Base-by-base conservation (phyloP, 495 filamentous ascomycete species). In the Aspergillus coremiiformis region DNA sequence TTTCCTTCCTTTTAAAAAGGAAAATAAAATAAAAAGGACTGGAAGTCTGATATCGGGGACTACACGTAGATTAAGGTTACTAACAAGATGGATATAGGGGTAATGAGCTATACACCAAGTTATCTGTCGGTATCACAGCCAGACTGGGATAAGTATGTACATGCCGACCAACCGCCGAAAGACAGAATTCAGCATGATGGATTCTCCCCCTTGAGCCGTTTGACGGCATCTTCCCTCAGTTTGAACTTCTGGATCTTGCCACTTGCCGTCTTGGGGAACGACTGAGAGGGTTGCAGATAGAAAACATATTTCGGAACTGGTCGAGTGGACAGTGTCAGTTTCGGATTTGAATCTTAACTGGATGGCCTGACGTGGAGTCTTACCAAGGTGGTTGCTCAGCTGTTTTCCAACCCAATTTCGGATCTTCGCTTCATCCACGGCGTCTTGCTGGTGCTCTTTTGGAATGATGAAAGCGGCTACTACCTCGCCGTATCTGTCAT, bases 191-290 rank as follows among this genome's bases (percentile, higher is more conserved):
- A n/a, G n/a, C n/a, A n/a, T n/a, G n/a, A n/a, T n/a, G n/a, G 21
- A 20, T 10, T 30, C 33, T 43, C 32, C 30, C 73, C 66, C 7
- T 66, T 63, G 27, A 82, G 44, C 27, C 76, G 56, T 52, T 73
- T 56, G 21, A 81, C 55, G 0, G 84, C 86, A 58, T 73, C 66
- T 32, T 90, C 84, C 65, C 78, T 80, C 59, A 98, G 69, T 66
- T 87, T 94, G 68, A 87, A 96, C 68, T 96, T 96, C 73, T 96
- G 89, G 37, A 98, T 93, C 77, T 98, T 98, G 26, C 93, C 93
- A 64, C 89, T 95, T 17, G 89, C 87, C 19, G 93, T 98, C 76
- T 95, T 96, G 7, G 93, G 93, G 60, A 87, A 93, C 8, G 80
- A 75, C 0, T 83, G 78, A 1, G 57, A 55, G 1, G 63, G 57